Evolutionary conservation across 2,329 filamentous ascomycete species (phyloP), one percentile per base, ranked within the genome.

Genomic region (Cadophora gregata): DNA sequence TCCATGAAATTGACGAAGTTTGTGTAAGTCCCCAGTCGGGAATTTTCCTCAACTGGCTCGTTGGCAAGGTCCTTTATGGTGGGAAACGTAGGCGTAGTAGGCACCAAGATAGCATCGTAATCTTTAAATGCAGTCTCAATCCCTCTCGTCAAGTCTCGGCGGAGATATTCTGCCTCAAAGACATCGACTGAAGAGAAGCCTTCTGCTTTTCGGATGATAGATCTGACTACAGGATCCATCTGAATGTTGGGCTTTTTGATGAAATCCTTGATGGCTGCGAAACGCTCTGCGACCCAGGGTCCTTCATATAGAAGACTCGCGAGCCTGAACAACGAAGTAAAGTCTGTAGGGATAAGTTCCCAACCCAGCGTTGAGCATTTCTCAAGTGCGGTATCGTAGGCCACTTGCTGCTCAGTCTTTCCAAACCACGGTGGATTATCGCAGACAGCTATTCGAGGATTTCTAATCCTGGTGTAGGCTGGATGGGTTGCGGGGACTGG

Each of bases 1-100:
- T 89, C 86, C 21, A 89, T 75, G 31, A 89, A 84, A 70, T 89
- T 89, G 19, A 83, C 87, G 72, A 85, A 88, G 72, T 88, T 86
- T 0, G 86, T 87, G 65, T 87, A 88, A 25, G 80, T 82, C 6
- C 85, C 85, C 6, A 87, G 73, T 3, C 80, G 75, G 4, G 83
- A 83, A 70, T 89, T 89, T 72, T 84, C 81, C 19, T 75, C 76
- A 25, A 89, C 79, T 0, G 86, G 86, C 50, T 86, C 82, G 2
- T 76, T 76, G 1, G 80, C 77, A 56, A 89, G 79, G 66, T 86
- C 80, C 21, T 81, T 78, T 3, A 87, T 80, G 0, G 82, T 86
- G 47, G 81, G 81, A 68, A 84, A 83, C 1, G 78, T 81, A 5
- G 86, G 86, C 16, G 84, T 79, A 0, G 86, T 88, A 0, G 87